Percentiles rank a stretch among this genome's conserved stretches.
Evolutionary conservation across 2,329 filamentous ascomycete genomes (phyloP).

Genomic region (Trichophyton equinum): DNA sequence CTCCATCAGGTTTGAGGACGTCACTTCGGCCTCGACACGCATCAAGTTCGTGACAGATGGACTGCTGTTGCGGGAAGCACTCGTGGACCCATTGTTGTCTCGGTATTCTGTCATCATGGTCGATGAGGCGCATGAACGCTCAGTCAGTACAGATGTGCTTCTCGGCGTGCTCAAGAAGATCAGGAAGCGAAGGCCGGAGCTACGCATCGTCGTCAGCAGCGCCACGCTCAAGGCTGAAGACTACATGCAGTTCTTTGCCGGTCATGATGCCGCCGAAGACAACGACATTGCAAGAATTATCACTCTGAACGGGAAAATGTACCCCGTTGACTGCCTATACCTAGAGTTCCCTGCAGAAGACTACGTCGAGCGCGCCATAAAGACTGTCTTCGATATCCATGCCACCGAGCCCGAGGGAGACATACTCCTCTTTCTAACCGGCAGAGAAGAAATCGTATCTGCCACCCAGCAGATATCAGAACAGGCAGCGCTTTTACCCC

Average conservation of each 20-base stretch:
- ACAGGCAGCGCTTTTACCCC: conserved; percentile 50
- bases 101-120: conserved; percentile 96
- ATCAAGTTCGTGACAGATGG: conserved; percentile 97
- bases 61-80: conserved; percentile 75
- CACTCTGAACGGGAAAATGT: conserved; percentile 74
- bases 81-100: conserved; percentile 82
- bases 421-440: conserved; percentile 81
- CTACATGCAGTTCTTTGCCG: conserved; percentile 65
- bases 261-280: conserved; percentile 23
- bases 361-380: conserved; percentile 71
- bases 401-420: conserved; percentile 68
- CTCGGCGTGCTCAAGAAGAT: conserved; percentile 89
- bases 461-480: conserved; percentile 70
- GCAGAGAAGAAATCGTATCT: conserved; percentile 81
- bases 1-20: conserved; percentile 83
- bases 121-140: conserved; percentile 91
- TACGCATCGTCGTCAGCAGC: conserved; percentile 83
- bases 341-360: conserved; percentile 66
- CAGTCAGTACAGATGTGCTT: conserved; percentile 80
- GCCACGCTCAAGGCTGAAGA: conserved; percentile 84
- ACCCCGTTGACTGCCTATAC: conserved; percentile 78
- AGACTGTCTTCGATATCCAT: conserved; percentile 81
- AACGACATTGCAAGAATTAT: conserved; percentile 53
- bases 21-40: conserved; percentile 68
- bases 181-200: conserved; percentile 59